A percentile compares a stretch with the other conserved stretches of the same genome.
These are phyloP conservation scores for Aspergillus tamarii DNA, from an alignment of 2,329 filamentous ascomycete genomes.

Conservation along the genomic window DNA sequence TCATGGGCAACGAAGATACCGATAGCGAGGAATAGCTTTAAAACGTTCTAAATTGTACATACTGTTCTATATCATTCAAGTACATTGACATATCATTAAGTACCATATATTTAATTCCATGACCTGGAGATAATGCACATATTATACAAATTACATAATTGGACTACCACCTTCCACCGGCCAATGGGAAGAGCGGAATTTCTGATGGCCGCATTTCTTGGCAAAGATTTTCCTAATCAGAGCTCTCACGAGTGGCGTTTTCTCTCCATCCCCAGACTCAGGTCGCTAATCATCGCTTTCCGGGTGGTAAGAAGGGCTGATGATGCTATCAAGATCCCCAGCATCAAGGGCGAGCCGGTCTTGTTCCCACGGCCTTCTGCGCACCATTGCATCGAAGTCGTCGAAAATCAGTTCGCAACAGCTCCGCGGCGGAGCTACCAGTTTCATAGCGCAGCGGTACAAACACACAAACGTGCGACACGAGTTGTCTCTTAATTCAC, in stretches of 20 bases:
- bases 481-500: constrained; percentile 3
- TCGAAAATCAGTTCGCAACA: constrained; percentile 26
- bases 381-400: constrained; percentile 24
- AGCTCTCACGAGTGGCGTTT: constrained; percentile 23
- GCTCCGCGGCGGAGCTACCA: constrained; percentile 29
- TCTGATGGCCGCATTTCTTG: constrained; percentile 30
- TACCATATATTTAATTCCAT: background rate
- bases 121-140: background rate
- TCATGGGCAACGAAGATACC: constrained; percentile 69
- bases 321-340: constrained; percentile 41
- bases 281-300: constrained; percentile 13
- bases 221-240: constrained; percentile 32
- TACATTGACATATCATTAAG: background rate
- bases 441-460: constrained; percentile 22
- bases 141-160: constrained; percentile 18
- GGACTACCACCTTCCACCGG: background rate
- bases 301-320: constrained; percentile 21
- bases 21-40: constrained; percentile 34
- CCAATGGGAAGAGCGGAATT: constrained; percentile 35
- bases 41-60: background rate
- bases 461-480: constrained; percentile 19
- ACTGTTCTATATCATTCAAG: background rate
- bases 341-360: constrained; percentile 33
- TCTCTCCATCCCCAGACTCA: constrained; percentile 14
- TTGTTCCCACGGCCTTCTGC: constrained; percentile 32